Evolutionary conservation across 2,329 filamentous ascomycete species (phyloP), one percentile per base, ranked within the genome.

Genomic region (Talaromyces sp.): DNA sequence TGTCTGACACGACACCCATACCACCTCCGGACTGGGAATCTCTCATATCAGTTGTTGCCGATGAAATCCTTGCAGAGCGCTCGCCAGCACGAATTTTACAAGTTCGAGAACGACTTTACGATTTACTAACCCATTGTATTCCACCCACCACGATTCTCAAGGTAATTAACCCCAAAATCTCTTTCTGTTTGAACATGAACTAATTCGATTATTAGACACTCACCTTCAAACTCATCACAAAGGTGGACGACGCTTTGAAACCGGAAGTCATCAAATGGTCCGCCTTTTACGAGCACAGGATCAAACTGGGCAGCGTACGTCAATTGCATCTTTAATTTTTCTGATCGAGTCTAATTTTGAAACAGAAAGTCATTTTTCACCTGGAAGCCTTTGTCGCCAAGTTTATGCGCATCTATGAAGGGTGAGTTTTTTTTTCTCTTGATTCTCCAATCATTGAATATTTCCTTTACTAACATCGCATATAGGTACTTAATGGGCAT

Each of bases 311-410:
- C 57, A 92, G 79, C 65, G 81, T 82, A 76, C 69, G 80, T 75
- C 6, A 22, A 0, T 27, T 8, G 13, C 17, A 47, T 39, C 59
- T 72, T n/a, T 17, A 8, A 25, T 30, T 6, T 27, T 39, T 25
- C 4, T 1, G 8, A 19, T 11, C n/a, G 25, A 55, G 55, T 32
- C 57, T n/a, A 19, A 49, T 52, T 13, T 15, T 30, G 22, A 39
- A 66, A 61, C 62, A 81, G 76, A 99, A 99, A 82, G 90, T 96
- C 62, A 98, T 99, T 65, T 99, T 99, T 77, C 96, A 99, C 72
- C 81, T 99, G 4, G 96, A 99, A 77, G 95, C 95, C 3, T 99
- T 99, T 77, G 95, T 99, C 62, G 93, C 93, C 62, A 98, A 97
- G 80, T 96, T 98, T 74, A 98, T 99, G 93, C 86, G 93, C 68